A percentile compares a stretch with the other conserved stretches of the same genome.
phyloP scores from a whole-genome alignment of 192 early-diverging fungal genomes.

The Backusella circina region DNA sequence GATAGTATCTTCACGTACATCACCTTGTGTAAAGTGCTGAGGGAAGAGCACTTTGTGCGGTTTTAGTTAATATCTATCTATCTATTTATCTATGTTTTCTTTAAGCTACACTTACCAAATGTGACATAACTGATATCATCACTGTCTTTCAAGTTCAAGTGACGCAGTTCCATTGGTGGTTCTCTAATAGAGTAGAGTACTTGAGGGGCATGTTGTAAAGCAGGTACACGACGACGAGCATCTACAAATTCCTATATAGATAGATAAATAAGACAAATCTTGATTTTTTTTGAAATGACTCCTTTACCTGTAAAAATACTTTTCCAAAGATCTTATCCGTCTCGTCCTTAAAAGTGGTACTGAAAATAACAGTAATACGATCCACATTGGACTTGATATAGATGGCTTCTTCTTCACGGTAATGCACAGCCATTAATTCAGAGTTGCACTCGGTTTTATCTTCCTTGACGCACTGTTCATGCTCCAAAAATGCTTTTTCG shows the following conservation, averaged over 20 bases:
- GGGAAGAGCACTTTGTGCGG: conserved; percentile 81
- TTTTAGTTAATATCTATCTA: neutral
- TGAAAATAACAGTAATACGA: conserved; percentile 97
- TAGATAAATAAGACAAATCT: neutral
- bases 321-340: conserved; percentile 93
- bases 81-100: neutral
- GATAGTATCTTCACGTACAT: conserved; percentile 84
- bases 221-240: conserved; percentile 80
- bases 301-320: conserved; percentile 88
- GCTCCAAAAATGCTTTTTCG: conserved; percentile 83
- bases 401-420: conserved; percentile 92
- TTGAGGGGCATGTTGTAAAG: conserved; percentile 93
- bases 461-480: conserved; percentile 69
- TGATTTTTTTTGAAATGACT: neutral
- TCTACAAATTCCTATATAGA: conserved; percentile 90
- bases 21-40: conserved; percentile 71
- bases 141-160: conserved; percentile 64
- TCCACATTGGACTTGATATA: conserved; percentile 89
- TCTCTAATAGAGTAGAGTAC: conserved; percentile 91
- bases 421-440: conserved; percentile 88
- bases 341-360: conserved; percentile 96
- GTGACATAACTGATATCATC: conserved; percentile 93
- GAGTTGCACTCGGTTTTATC: conserved; percentile 64
- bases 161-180: conserved; percentile 91
- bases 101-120: conserved; percentile 83